Conservation (phyloP, 2,329 filamentous ascomycete species). For the Neofusicoccum sp. region DNA sequence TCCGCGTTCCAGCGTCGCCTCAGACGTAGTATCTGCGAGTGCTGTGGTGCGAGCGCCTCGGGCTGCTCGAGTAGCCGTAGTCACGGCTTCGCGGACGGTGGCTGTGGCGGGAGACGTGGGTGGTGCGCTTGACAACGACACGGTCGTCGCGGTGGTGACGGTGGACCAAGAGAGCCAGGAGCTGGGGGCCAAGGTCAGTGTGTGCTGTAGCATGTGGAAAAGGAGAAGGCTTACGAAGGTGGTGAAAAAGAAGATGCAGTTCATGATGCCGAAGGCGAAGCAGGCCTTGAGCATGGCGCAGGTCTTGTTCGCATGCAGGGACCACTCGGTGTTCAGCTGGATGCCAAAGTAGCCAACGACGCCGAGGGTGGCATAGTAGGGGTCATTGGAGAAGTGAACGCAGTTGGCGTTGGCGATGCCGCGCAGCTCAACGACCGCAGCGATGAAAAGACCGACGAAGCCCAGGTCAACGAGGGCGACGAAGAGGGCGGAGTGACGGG, state of each 20-base stretch:
- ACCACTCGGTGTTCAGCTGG: conserved; percentile 46
- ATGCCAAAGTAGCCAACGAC: conserved; percentile 57
- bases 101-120: conserved; percentile 43
- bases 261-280: conserved; percentile 90
- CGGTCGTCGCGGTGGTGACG: conserved; percentile 48
- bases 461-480: conserved; percentile 61
- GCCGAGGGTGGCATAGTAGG: conserved; percentile 61
- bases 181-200: conserved; percentile 25
- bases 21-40: conserved; percentile 34
- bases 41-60: conserved; percentile 39
- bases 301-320: conserved; percentile 64
- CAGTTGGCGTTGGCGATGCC: conserved; percentile 65
- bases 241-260: conserved; percentile 74
- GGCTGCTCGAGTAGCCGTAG: conserved; percentile 31
- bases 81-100: conserved; percentile 21
- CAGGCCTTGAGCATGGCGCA: conserved; percentile 90
- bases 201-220: neutral
- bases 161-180: conserved; percentile 62
- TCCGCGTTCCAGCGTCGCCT: neutral
- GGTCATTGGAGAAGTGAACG: conserved; percentile 52
- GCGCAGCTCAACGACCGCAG: conserved; percentile 58
- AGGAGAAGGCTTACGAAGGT: conserved; percentile 57
- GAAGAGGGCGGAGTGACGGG: conserved; percentile 58
- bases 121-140: conserved; percentile 54
- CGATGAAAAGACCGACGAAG: conserved; percentile 64